Evolutionary conservation across 1,284 basidiomycete genomes (phyloP), one percentile per base, ranked within the genome.

Genomic region (Microbotryum silenes-acaulis): DNA sequence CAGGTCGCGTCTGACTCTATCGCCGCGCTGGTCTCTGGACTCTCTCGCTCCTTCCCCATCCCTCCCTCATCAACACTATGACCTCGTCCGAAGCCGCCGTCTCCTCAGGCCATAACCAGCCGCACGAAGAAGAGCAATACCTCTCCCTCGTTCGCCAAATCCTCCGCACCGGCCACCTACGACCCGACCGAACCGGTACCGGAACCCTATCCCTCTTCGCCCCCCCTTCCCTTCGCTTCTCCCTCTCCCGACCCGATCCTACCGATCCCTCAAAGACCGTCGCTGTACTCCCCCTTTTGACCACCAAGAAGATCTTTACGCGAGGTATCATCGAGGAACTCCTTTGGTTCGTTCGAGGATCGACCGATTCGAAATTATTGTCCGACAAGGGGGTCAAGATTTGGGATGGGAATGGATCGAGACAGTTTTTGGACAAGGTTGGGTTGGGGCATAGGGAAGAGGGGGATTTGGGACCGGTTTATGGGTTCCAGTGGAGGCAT

Each of bases 351-450:
- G 80, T 97, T 20, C 79, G 81, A 25, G 94, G 93, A 1, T 82
- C 80, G 25, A 97, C 94, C 0, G 90, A 97, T 76, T 85, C 88
- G 0, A 84, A 80, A 10, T 71, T 86, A 0, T 82, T 98, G 42
- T 84, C 85, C 0, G 80, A 82, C n/a, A 88, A 88, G 72, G 91
- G 89, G 53, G 83, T 98, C 65, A 88, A 90, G 74, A 98, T 98
- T 71, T 98, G 96, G 94, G 92, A 97, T 74, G 93, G 92, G 0
- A 98, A 98, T 71, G 94, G 91, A 8, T 88, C 87, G 14, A 82
- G 86, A 66, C 87, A 84, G 64, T 98, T 94, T 71, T 78, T 98
- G 45, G 89, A 92, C 71, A 82, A 82, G 61, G 81, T 91, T 21
- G 93, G 94, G 0, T 78, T 98, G 21, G 80, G 80, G 0, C 85